Percentiles rank a stretch among this genome's conserved stretches.
Conservation (phyloP, 164 flowering plant genomes). For the Kingdonia uniflora region DNA sequence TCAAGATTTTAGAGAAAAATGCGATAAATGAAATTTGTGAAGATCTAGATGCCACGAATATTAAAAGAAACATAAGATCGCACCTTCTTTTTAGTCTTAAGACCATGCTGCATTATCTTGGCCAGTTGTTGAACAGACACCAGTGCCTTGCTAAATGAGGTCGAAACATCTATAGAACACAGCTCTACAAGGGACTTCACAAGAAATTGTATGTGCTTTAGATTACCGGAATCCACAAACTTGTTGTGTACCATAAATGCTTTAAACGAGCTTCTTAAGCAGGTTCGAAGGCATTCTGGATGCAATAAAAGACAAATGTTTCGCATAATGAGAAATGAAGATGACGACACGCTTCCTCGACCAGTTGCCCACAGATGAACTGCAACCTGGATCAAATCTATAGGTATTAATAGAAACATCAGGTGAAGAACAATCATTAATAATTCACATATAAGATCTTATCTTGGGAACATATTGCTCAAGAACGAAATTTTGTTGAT, state of each 20-base stretch:
- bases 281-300: constrained; percentile 39
- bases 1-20: too few species aligned
- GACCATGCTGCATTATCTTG: constrained; percentile 51
- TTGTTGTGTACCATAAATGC: constrained; percentile 51
- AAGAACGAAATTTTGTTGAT: too few species aligned
- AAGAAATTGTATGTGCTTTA: constrained; percentile 42
- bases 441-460: too few species aligned
- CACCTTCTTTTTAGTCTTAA: constrained; percentile 66
- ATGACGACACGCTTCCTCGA: constrained; percentile 35
- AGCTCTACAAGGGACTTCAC: constrained; percentile 53
- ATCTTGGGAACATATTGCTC: too few species aligned
- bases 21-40: neutral
- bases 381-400: constrained; percentile 45
- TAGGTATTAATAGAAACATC: constrained; percentile 3
- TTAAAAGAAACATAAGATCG: neutral
- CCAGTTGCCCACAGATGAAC: constrained; percentile 86
- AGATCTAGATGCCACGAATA: neutral
- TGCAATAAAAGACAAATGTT: constrained; percentile 37
- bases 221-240: constrained; percentile 36
- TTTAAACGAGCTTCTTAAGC: constrained; percentile 47
- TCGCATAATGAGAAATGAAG: constrained; percentile 42
- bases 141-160: constrained; percentile 39
- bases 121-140: constrained; percentile 48
- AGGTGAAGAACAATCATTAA: neutral
- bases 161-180: constrained; percentile 59